Evolutionary conservation across 306 rosid species (phyloP), one percentile per base, ranked within the genome.

Genomic region (Canavalia ensiformis): DNA sequence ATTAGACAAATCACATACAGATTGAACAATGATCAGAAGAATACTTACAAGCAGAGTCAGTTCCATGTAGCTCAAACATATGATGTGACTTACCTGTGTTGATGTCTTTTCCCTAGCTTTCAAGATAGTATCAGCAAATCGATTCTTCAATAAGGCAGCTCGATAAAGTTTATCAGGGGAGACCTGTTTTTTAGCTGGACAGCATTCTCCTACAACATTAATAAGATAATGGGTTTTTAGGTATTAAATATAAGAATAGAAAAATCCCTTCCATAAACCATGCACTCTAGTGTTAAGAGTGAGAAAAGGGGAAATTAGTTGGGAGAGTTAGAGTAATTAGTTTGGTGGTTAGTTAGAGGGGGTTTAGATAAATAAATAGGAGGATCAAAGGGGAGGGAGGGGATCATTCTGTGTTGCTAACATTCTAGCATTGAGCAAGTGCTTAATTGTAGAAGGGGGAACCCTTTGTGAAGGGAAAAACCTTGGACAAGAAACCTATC

Each of bases 61-160:
- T 69, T 10, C 49, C 47, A 72, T 25, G 79, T 41, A 79, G 76
- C 80, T 75, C 59, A 78, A 81, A 73, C 47, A 64, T 63, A 63
- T 12, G 72, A 76, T 68, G 55, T 12, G 41, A 68, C 77, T 52
- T 49, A 94, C 98, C 88, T 91, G 93, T 33, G 83, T 4, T 67
- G 86, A 82, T 4, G 97, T 91, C 86, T 91, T 94, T 75, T 88
- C 97, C 72, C 84, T 84, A 74, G 97, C 97, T 66, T 90, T 90
- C 84, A 93, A 78, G 80, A 93, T 93, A 74, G 97, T 93, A 84
- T 91, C 97, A 69, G 84, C 91, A 88, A 91, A 93, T 71, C 92
- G 90, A 50, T 65, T 85, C 88, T 90, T 93, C 76, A 91, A 56
- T 45, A 91, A 2, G 57, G 97, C 94, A 78, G 86, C 94, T 62